A percentile compares a stretch with the other conserved stretches of the same genome.
phyloP scores from a whole-genome alignment of 768 basidiomycete species.

The Lyophyllum decastes region DNA sequence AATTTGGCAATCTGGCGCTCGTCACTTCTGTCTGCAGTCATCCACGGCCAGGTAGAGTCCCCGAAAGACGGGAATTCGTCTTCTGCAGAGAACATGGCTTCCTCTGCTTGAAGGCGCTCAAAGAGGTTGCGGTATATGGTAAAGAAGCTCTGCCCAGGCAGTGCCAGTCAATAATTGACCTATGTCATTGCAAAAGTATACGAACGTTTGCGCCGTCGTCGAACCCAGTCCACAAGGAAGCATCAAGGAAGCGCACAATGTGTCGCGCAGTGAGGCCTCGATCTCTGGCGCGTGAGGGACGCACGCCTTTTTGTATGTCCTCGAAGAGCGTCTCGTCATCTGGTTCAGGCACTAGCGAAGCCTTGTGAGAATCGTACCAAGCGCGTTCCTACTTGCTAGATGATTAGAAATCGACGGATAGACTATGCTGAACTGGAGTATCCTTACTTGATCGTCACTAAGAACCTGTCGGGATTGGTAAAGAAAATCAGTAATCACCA shows the following conservation, averaged over 20 bases:
- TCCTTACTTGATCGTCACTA: conserved; percentile 88
- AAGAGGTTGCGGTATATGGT: conserved; percentile 89
- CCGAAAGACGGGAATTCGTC: conserved; percentile 83
- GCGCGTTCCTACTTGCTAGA: conserved; percentile 82
- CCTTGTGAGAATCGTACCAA: conserved; percentile 95
- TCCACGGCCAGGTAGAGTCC: conserved; percentile 73
- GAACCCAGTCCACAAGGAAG: conserved; percentile 63
- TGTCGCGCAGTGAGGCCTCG: conserved; percentile 82
- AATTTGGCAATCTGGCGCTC: conserved; percentile 66
- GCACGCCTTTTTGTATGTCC: conserved; percentile 75
- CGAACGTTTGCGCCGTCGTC: conserved; percentile 64
- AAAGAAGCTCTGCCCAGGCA: conserved; percentile 73
- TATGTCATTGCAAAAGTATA: conserved; percentile 6
- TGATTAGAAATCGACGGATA: conserved; percentile 18
- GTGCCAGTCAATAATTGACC: not conserved
- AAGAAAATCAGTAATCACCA: conserved; percentile 2
- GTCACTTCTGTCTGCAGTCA: conserved; percentile 43
- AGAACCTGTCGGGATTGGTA: conserved; percentile 60
- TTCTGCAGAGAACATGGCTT: conserved; percentile 46
- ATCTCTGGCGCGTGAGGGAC: conserved; percentile 53
- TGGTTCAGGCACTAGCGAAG: conserved; percentile 75
- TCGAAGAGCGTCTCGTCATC: conserved; percentile 87
- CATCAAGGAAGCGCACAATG: conserved; percentile 81
- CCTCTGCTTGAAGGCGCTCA: conserved; percentile 79
- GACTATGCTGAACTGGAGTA: not conserved